A percentile compares a stretch with the other conserved stretches of the same genome.
phyloP scores from a whole-genome alignment of 176 grass and related monocot genomes.

The Calamus simplicifolius region DNA sequence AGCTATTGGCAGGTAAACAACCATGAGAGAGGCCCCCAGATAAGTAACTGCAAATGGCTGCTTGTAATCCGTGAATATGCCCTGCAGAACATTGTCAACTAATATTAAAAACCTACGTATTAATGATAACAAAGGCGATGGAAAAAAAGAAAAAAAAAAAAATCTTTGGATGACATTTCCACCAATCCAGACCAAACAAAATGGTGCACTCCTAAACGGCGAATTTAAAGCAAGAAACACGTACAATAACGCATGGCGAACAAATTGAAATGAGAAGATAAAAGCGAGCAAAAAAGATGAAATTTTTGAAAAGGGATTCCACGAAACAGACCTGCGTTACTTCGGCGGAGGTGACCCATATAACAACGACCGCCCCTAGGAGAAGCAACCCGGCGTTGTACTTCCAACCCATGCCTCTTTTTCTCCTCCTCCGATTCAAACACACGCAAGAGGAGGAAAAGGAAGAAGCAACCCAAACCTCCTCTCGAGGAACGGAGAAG shows the following conservation, averaged over 20 bases:
- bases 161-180: too few relatives aligned
- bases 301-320: neutral
- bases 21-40: conserved; percentile 83
- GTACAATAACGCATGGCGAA: too few relatives aligned
- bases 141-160: too few relatives aligned
- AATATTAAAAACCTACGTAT: neutral
- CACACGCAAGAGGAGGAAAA: neutral
- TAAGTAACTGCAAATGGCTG: conserved; percentile 93
- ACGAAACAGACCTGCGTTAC: conserved; percentile 65
- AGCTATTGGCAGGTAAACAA: conserved; percentile 82
- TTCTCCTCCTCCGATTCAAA: conserved; percentile 3
- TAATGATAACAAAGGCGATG: too few relatives aligned
- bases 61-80: conserved; percentile 81
- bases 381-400: conserved; percentile 63
- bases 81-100: conserved; percentile 30
- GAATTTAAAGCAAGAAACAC: too few relatives aligned
- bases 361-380: conserved; percentile 72
- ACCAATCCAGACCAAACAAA: too few relatives aligned
- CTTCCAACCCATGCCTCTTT: conserved; percentile 37
- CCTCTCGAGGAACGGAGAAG: neutral
- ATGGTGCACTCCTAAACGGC: too few relatives aligned
- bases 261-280: too few relatives aligned
- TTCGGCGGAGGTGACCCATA: conserved; percentile 96
- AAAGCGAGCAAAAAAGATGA: neutral
- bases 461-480: neutral